Evolutionary conservation across 108 stramenopile species (phyloP).

Genomic region (Conticribra weissflogii): DNA sequence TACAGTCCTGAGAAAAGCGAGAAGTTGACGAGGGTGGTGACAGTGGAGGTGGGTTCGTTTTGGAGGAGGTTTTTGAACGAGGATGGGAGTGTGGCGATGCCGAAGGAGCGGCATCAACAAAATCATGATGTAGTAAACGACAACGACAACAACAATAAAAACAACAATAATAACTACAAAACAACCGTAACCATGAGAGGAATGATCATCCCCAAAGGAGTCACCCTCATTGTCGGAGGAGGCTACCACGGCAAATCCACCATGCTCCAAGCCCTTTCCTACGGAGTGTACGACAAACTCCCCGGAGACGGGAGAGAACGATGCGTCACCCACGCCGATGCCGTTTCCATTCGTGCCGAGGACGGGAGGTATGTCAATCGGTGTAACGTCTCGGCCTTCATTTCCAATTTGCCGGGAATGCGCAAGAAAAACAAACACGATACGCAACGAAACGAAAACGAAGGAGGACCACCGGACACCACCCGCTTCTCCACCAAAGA

Average conservation of each 20-base stretch:
- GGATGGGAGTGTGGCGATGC: conserved; percentile 4
- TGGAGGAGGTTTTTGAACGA: conserved; percentile 38
- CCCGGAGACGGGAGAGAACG: conserved; percentile 91
- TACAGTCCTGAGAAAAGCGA: conserved; percentile 56
- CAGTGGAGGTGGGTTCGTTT: conserved; percentile 54
- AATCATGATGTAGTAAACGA: background rate
- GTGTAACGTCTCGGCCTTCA: conserved; percentile 91
- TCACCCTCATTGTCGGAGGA: conserved; percentile 94
- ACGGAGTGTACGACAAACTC: conserved; percentile 91
- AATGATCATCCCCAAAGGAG: conserved; percentile 82
- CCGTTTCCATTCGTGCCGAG: conserved; percentile 90
- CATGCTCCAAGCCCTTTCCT: conserved; percentile 72
- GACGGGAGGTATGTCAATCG: conserved; percentile 92
- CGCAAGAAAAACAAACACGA: background rate
- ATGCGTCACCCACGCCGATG: conserved; percentile 76
- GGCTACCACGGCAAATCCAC: conserved; percentile 99
- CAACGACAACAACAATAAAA: conserved; percentile 2
- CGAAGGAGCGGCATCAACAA: background rate
- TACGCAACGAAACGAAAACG: background rate
- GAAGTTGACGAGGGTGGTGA: conserved; percentile 41
- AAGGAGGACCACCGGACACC: conserved; percentile 40
- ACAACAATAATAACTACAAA: background rate
- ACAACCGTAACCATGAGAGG: conserved; percentile 64
- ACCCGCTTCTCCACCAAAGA: conserved; percentile 82
- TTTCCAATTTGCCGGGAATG: conserved; percentile 82